Percentiles rank a stretch among this genome's conserved stretches.
Conservation (phyloP, 352 stramenopile species). For the Globisporangium paroecandrum region DNA sequence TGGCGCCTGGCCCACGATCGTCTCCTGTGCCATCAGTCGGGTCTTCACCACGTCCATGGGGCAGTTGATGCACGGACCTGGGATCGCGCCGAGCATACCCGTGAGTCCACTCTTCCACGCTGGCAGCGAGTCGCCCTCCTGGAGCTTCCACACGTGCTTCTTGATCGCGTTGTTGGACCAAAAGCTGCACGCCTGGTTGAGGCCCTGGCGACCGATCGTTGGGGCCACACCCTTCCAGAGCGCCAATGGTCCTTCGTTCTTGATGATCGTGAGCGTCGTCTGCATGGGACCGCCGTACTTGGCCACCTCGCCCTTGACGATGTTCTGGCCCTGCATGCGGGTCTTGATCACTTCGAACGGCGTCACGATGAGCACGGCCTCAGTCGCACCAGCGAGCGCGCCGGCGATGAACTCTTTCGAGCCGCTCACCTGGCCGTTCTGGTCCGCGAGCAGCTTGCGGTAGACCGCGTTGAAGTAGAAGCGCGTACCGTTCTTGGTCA, state of each 20-base stretch:
- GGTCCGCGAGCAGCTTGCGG: constrained; percentile 64
- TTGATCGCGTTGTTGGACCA: constrained; percentile 95
- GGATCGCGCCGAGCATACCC: constrained; percentile 86
- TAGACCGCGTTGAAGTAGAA: constrained; percentile 90
- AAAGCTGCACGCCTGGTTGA: constrained; percentile 98
- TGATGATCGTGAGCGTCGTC: constrained; percentile 89
- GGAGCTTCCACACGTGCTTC: constrained; percentile 79
- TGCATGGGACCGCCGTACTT: constrained; percentile 91
- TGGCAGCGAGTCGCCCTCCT: constrained; percentile 86
- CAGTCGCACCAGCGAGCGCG: constrained; percentile 91
- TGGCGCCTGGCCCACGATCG: constrained; percentile 69
- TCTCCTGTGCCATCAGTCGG: constrained; percentile 89
- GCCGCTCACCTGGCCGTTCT: constrained; percentile 79
- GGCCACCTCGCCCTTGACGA: constrained; percentile 67
- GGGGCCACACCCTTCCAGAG: constrained; percentile 96
- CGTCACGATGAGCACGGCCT: constrained; percentile 96
- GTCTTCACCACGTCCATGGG: constrained; percentile 98
- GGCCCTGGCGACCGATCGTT: constrained; percentile 96
- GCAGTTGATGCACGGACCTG: constrained; percentile 87
- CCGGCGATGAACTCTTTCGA: constrained; percentile 87
- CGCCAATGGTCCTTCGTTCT: constrained; percentile 91
- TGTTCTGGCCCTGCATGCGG: constrained; percentile 93
- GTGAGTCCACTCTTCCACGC: constrained; percentile 95
- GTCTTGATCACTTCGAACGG: constrained; percentile 99
- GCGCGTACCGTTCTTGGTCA: constrained; percentile 88